Percentiles rank a stretch among this genome's conserved stretches.
Evolutionary conservation across 2,329 filamentous ascomycete genomes (phyloP).

Genomic region (Aspergillus sp.): DNA sequence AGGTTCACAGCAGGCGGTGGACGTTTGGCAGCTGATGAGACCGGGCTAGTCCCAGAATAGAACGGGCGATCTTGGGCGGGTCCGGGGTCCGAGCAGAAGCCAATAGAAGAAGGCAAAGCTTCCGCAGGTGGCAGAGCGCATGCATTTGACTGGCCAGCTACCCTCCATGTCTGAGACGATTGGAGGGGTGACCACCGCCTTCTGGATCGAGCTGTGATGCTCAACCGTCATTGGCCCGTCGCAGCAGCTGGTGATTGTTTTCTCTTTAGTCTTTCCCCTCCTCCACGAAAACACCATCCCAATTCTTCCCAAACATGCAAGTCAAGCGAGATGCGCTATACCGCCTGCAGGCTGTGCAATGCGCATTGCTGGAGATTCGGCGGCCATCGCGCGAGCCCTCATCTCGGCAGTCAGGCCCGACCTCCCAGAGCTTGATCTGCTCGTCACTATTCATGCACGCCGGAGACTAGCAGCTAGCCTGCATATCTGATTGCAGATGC

Average conservation of each 20-base stretch:
- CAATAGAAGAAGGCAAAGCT: constrained; percentile 8
- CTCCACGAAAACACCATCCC: not conserved
- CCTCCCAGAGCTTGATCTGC: not conserved
- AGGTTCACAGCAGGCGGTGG: constrained; percentile 2
- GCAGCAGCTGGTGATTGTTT: not conserved
- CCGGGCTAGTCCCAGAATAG: constrained; percentile 17
- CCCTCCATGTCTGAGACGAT: constrained; percentile 17
- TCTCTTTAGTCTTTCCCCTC: constrained; percentile 1
- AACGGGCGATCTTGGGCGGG: constrained; percentile 7
- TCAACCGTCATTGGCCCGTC: too few relatives aligned
- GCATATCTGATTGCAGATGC: constrained; percentile 5
- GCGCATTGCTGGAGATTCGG: not conserved
- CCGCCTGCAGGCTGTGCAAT: not conserved
- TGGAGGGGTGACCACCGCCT: constrained; percentile 17
- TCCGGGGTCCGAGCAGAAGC: not conserved
- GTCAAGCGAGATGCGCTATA: constrained; percentile 5
- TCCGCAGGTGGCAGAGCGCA: constrained; percentile 1
- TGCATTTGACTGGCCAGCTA: constrained; percentile 19
- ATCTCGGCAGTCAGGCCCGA: not conserved
- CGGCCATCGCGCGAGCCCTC: not conserved
- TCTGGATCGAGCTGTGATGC: not conserved
- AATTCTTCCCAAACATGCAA: not conserved
- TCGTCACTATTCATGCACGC: constrained; percentile 2
- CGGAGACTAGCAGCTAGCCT: constrained; percentile 7
- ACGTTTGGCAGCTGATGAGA: constrained; percentile 2